A percentile compares a stretch with the other conserved stretches of the same genome.
These are phyloP conservation scores for Camptophora hylomeconis DNA, from an alignment of 2,329 filamentous ascomycete genomes.

Conservation along the genomic window DNA sequence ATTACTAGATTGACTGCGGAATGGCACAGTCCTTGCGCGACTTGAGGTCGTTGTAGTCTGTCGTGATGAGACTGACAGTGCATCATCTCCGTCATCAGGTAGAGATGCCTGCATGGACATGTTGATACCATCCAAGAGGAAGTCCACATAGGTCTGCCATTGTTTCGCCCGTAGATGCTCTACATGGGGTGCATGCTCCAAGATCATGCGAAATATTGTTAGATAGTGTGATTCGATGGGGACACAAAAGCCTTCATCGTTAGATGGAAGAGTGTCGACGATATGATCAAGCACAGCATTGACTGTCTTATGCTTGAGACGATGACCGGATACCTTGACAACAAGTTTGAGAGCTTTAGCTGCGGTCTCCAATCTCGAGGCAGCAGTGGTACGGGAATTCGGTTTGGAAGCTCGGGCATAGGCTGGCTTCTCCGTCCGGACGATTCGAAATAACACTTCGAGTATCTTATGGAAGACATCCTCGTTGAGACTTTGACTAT, in stretches of 20 bases:
- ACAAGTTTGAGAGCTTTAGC: constrained; percentile 59
- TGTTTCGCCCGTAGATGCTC: constrained; percentile 60
- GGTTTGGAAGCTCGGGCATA: constrained; percentile 45
- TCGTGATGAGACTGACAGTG: constrained; percentile 6
- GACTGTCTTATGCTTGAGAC: constrained; percentile 64
- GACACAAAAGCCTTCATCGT: constrained; percentile 48
- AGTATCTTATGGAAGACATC: constrained; percentile 71
- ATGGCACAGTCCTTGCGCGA: constrained; percentile 6
- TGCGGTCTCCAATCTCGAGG: constrained; percentile 51
- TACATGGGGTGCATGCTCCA: constrained; percentile 62
- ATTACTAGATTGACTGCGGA: constrained; percentile 11
- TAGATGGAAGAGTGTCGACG: constrained; percentile 54
- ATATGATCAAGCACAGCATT: constrained; percentile 70
- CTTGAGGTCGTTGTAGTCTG: constrained; percentile 35
- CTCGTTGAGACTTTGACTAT: constrained; percentile 51
- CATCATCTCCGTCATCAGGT: constrained; percentile 5
- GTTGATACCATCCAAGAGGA: constrained; percentile 53
- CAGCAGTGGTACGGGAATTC: constrained; percentile 36
- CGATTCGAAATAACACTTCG: constrained; percentile 63
- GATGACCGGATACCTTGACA: constrained; percentile 54
- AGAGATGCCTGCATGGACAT: constrained; percentile 1
- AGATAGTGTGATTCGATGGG: constrained; percentile 65
- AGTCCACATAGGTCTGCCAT: constrained; percentile 58
- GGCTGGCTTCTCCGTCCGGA: constrained; percentile 54
- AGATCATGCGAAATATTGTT: constrained; percentile 57